These are phyloP conservation scores for Trichoderma sp. DNA, from an alignment of 2,329 filamentous ascomycete genomes.

Conservation along the genomic window DNA sequence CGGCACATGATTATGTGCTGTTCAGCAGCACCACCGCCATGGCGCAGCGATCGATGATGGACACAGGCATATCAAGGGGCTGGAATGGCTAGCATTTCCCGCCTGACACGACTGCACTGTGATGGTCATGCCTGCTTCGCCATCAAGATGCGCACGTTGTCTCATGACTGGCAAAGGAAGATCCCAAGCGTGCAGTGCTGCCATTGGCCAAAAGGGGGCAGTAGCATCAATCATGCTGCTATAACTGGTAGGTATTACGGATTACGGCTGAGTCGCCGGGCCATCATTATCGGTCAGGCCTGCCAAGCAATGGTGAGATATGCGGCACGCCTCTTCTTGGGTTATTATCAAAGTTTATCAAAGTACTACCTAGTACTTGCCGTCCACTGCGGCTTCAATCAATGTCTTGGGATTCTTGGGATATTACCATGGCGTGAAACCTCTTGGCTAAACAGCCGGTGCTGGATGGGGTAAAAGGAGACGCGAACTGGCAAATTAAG, in stretches of 20 bases:
- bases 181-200: neutral
- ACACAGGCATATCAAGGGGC: neutral
- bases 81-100: slow-evolving; percentile 21
- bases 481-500: slow-evolving; percentile 17
- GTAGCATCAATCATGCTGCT: neutral
- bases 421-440: slow-evolving; percentile 20
- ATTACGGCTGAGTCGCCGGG: neutral
- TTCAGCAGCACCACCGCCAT: neutral
- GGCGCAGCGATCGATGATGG: slow-evolving; percentile 16
- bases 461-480: slow-evolving; percentile 2
- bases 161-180: slow-evolving; percentile 25
- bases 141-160: slow-evolving; percentile 24
- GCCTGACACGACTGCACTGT: slow-evolving; percentile 17
- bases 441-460: slow-evolving; percentile 2
- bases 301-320: slow-evolving; percentile 20
- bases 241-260: neutral
- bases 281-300: neutral
- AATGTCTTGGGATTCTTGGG: slow-evolving; percentile 21
- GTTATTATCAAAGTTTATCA: too few relatives aligned
- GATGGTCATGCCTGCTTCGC: slow-evolving; percentile 5
- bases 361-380: neutral
- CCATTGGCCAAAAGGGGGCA: slow-evolving; percentile 15
- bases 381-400: neutral
- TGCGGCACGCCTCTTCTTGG: slow-evolving; percentile 2
- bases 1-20: slow-evolving; percentile 11